A percentile compares a stretch with the other conserved stretches of the same genome.
Evolutionary conservation across 352 stramenopile species (phyloP).

Genomic region (Globisporangium recalcitrans): DNA sequence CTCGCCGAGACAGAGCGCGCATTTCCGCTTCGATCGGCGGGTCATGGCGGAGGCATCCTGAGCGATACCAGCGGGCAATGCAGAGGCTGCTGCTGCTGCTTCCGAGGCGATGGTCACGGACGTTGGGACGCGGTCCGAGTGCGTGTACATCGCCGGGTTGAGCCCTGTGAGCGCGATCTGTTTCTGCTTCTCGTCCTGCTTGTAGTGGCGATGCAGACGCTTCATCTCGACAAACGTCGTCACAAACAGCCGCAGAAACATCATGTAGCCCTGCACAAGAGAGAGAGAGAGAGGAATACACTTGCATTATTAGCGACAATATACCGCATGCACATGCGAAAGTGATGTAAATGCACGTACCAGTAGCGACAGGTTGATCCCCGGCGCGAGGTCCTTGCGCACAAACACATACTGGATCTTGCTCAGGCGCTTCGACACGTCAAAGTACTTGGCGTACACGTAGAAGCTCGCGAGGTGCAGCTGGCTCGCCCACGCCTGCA

Average conservation of each 20-base stretch:
- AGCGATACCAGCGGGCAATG: neutral
- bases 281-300: neutral
- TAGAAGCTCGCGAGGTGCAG: conserved; percentile 74
- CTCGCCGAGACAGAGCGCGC: conserved; percentile 81
- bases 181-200: conserved; percentile 40
- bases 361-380: conserved; percentile 67
- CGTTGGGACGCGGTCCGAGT: conserved; percentile 39
- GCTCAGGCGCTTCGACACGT: conserved; percentile 62
- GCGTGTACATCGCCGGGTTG: conserved; percentile 17
- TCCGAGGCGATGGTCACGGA: conserved; percentile 19
- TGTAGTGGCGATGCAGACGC: conserved; percentile 38
- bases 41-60: neutral
- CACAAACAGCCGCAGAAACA: conserved; percentile 56
- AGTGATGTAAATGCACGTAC: conserved; percentile 19
- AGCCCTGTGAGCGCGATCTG: conserved; percentile 22
- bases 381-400: conserved; percentile 46
- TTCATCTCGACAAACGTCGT: conserved; percentile 52
- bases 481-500: conserved; percentile 47
- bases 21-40: conserved; percentile 52
- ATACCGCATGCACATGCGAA: neutral
- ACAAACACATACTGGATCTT: conserved; percentile 79
- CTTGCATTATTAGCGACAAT: neutral
- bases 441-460: conserved; percentile 63
- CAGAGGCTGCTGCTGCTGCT: neutral
- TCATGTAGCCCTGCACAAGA: conserved; percentile 58